These are phyloP conservation scores for Tremella fuciformis DNA, from an alignment of 768 basidiomycete species.

Conservation along the genomic window DNA sequence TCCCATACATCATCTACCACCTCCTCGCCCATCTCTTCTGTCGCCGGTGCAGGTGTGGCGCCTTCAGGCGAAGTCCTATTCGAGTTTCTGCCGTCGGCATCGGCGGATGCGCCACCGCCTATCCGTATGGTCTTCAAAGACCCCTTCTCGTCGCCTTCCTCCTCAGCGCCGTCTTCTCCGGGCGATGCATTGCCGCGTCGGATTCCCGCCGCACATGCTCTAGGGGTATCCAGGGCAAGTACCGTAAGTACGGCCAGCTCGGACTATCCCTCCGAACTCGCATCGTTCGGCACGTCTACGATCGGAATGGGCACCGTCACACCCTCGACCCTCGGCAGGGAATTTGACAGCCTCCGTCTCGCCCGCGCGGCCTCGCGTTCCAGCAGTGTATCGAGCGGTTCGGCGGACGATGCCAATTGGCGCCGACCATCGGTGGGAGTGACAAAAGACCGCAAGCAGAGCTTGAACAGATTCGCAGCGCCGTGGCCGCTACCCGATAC, in stretches of 20 bases:
- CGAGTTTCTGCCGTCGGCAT: neutral
- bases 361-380: constrained; percentile 2
- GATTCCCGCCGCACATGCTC: neutral
- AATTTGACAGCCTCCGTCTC: constrained; percentile 9
- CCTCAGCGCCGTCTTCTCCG: neutral
- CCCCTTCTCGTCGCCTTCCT: neutral
- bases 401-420: constrained; percentile 1
- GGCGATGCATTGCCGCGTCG: neutral
- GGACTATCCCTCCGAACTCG: neutral
- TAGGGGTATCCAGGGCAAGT: neutral
- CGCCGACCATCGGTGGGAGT: neutral
- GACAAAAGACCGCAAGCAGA: neutral
- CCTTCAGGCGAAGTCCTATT: neutral
- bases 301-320: neutral
- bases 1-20: neutral
- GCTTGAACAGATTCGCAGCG: constrained; percentile 13
- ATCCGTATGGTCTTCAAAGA: neutral
- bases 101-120: neutral
- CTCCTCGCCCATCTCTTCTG: neutral
- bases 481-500: constrained; percentile 13
- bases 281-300: neutral
- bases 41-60: too few species aligned
- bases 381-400: constrained; percentile 6
- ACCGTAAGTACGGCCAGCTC: neutral
- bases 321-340: constrained; percentile 2